phyloP scores from a whole-genome alignment of 2,329 filamentous ascomycete species.

The Diaporthe longicolla region DNA sequence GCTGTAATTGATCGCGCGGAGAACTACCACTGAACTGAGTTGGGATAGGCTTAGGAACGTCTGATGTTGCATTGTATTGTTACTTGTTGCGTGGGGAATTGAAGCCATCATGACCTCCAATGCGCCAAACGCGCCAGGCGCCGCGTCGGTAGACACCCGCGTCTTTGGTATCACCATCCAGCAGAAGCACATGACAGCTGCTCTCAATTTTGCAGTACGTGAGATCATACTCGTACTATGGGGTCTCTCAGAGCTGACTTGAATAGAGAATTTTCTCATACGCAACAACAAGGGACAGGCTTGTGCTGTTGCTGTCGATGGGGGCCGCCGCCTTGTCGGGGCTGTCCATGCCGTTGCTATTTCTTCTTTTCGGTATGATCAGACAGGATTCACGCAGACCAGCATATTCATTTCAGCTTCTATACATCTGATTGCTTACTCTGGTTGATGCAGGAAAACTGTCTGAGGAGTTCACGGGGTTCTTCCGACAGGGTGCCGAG shows the following conservation, averaged over 20 bases:
- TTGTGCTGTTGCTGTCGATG: conserved; percentile 61
- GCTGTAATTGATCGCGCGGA: not conserved
- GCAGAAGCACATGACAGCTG: conserved; percentile 29
- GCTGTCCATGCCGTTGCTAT: conserved; percentile 71
- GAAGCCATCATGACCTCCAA: conserved; percentile 31
- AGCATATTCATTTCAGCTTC: conserved; percentile 51
- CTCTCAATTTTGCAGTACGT: conserved; percentile 5
- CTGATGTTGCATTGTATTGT: not conserved
- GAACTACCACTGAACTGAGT: not conserved
- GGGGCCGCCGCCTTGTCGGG: conserved; percentile 68
- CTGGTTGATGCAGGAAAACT: conserved; percentile 45
- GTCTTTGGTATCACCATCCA: conserved; percentile 12
- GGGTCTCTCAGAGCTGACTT: not conserved
- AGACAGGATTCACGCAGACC: too few species aligned
- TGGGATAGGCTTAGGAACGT: not conserved
- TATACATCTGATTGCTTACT: not conserved
- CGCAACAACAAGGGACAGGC: conserved; percentile 65
- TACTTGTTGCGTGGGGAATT: not conserved
- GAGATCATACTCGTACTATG: accelerated
- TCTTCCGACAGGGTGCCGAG: conserved; percentile 46
- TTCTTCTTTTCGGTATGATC: conserved; percentile 70
- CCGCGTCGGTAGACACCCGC: not conserved
- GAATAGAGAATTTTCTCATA: conserved; percentile 63
- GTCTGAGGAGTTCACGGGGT: conserved; percentile 51
- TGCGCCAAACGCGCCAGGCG: not conserved